These are phyloP conservation scores for Neonothopanus nambi DNA, from an alignment of 1,284 basidiomycete species.

Conservation along the genomic window DNA sequence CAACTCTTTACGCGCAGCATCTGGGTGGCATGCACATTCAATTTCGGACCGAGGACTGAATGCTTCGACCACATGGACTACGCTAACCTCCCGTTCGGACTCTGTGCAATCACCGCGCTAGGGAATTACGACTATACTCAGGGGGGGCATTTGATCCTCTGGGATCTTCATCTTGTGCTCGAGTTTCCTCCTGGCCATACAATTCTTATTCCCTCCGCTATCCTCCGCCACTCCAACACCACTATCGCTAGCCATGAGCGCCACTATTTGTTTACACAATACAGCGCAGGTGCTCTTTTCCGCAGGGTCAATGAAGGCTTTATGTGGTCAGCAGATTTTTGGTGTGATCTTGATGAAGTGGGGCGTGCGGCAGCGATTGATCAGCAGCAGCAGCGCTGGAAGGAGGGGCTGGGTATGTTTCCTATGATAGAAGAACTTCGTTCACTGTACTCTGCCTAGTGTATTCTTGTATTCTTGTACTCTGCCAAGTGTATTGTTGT, in stretches of 20 bases:
- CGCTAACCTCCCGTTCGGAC: not conserved
- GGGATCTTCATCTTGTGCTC: not conserved
- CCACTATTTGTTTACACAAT: not conserved
- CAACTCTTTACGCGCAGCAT: no score
- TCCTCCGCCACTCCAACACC: not conserved
- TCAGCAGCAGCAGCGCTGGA: no score
- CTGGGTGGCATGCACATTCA: no score
- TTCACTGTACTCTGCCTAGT: no score
- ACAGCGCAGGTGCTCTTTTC: not conserved
- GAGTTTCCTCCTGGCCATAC: constrained; percentile 1
- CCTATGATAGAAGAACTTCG: no score
- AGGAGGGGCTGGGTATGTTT: no score
- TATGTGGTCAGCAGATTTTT: no score
- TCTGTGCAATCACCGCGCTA: not conserved
- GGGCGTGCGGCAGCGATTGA: no score
- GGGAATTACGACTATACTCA: not conserved
- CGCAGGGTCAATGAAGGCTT: constrained; percentile 17
- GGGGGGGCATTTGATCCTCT: constrained; percentile 1
- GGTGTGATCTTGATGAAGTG: no score
- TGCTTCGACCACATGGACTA: constrained; percentile 1
- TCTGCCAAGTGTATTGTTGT: no score
- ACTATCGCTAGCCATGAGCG: not conserved
- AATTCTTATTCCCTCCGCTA: constrained; percentile 1
- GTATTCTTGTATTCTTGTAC: no score
- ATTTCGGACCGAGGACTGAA: not conserved